Evolutionary conservation across 805 yeast genomes (phyloP).

Genomic region (Monosporozyma solicola): DNA sequence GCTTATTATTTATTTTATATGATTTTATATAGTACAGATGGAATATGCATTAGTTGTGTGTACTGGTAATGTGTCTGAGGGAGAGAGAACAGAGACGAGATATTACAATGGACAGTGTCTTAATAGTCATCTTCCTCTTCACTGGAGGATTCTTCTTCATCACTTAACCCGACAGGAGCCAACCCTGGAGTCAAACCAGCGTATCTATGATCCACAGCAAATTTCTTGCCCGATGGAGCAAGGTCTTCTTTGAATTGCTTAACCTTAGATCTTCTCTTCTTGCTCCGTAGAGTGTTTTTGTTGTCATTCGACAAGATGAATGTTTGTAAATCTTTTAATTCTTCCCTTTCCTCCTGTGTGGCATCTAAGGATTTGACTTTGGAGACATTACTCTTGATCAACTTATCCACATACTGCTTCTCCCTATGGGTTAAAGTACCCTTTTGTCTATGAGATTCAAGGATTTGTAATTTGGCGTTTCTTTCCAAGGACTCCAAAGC

Average conservation of each 20-base stretch:
- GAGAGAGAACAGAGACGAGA: background rate
- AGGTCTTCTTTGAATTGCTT: conserved; percentile 26
- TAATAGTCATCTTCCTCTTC: conserved; percentile 15
- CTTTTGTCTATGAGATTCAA: conserved; percentile 27
- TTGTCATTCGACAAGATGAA: conserved; percentile 39
- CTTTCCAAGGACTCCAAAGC: conserved; percentile 20
- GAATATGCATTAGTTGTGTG: background rate
- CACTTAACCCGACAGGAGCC: conserved; percentile 68
- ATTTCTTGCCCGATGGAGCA: conserved; percentile 7
- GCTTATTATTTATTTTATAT: background rate
- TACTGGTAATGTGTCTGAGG: background rate
- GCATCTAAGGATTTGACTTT: conserved; percentile 36
- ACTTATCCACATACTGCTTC: conserved; percentile 27
- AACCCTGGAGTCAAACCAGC: conserved; percentile 77
- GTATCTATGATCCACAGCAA: conserved; percentile 24
- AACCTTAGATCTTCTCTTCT: conserved; percentile 19
- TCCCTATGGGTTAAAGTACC: conserved; percentile 30
- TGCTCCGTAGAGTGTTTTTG: conserved; percentile 29
- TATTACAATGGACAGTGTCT: background rate
- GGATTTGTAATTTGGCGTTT: conserved; percentile 28
- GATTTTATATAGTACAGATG: background rate
- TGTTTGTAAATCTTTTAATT: conserved; percentile 35
- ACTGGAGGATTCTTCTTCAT: conserved; percentile 37
- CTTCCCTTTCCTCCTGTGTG: conserved; percentile 31
- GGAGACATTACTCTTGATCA: conserved; percentile 32